Conservation (phyloP, 495 filamentous ascomycete genomes). For the Aspergillus hancockii region DNA sequence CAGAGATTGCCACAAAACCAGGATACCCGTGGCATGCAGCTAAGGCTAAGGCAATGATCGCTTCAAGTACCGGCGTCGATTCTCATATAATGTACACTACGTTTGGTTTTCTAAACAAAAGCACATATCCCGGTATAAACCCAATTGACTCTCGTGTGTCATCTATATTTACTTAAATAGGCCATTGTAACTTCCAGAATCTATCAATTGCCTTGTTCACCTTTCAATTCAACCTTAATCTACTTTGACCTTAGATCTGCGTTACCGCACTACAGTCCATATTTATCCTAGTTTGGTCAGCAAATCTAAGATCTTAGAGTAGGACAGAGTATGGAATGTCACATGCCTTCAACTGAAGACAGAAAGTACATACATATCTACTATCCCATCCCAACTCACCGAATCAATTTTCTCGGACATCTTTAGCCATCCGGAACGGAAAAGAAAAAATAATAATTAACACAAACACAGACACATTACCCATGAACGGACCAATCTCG, state of each 20-base stretch:
- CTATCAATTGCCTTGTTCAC: not conserved
- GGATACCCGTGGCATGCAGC: slow-evolving; percentile 12
- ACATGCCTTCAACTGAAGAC: not conserved
- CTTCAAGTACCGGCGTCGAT: not conserved
- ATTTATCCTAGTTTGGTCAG: not conserved
- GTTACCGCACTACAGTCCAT: not conserved
- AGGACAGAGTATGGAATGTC: not conserved
- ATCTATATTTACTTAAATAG: too few species aligned
- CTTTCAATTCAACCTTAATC: not conserved
- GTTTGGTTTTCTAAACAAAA: not conserved
- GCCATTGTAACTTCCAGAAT: too few species aligned
- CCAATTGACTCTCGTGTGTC: too few species aligned
- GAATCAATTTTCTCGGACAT: too few species aligned
- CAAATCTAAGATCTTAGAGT: not conserved
- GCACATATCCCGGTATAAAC: not conserved
- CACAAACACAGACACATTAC: too few species aligned
- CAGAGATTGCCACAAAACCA: not conserved
- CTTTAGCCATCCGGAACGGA: too few species aligned
- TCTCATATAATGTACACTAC: not conserved
- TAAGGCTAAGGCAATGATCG: not conserved
- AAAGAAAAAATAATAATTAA: too few species aligned
- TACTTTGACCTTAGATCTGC: not conserved
- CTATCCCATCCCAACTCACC: too few species aligned
- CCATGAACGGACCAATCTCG: too few species aligned
- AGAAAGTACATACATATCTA: too few species aligned